These are phyloP conservation scores for Pythium myriotylum DNA, from an alignment of 352 stramenopile genomes.

Conservation along the genomic window DNA sequence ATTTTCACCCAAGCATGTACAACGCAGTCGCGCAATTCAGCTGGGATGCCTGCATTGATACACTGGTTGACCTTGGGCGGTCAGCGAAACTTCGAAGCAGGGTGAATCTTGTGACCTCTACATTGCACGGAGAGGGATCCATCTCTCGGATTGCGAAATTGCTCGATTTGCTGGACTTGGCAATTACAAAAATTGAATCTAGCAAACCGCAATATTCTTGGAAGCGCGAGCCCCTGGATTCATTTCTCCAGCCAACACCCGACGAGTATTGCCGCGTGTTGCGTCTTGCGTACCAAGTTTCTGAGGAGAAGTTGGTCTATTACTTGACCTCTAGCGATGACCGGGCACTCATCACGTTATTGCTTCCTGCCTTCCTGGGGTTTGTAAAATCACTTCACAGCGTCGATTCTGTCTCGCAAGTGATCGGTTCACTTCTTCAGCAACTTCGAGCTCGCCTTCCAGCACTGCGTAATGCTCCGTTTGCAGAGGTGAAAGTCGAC, in stretches of 20 bases:
- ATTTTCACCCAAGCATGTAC: slow-evolving; percentile 1
- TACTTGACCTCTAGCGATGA: background rate
- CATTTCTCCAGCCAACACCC: background rate
- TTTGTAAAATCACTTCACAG: background rate
- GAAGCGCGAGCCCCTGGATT: background rate
- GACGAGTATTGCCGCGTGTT: slow-evolving; percentile 8
- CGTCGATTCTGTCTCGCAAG: background rate
- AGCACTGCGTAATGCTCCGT: background rate
- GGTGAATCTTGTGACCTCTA: slow-evolving; percentile 9
- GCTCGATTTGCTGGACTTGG: background rate
- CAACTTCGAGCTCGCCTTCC: slow-evolving; percentile 1
- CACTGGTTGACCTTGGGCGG: background rate
- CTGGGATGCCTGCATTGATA: background rate
- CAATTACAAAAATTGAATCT: background rate
- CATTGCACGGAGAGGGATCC: background rate
- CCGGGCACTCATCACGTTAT: background rate
- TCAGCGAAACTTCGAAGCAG: background rate
- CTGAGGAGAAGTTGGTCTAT: background rate
- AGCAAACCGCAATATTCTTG: background rate
- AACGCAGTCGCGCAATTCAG: slow-evolving; percentile 3
- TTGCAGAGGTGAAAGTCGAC: background rate
- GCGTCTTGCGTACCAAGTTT: background rate
- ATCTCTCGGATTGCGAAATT: background rate
- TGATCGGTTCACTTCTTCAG: background rate
- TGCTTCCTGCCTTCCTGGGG: background rate